A percentile compares a stretch with the other conserved stretches of the same genome.
These are phyloP conservation scores for Kazachstania africana DNA, from an alignment of 805 yeast genomes.

Conservation along the genomic window DNA sequence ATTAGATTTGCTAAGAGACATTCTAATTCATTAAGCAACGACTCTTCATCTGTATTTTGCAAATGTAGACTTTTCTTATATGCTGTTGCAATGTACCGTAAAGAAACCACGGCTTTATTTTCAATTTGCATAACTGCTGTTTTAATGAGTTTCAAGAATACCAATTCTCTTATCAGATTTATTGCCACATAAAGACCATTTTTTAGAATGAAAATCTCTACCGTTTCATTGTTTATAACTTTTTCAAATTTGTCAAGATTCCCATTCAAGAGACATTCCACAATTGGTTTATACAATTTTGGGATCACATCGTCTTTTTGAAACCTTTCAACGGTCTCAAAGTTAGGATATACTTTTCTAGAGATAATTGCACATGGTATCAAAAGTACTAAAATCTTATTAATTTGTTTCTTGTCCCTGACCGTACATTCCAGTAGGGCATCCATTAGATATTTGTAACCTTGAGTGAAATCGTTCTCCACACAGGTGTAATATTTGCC, in stretches of 20 bases:
- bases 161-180: constrained; percentile 39
- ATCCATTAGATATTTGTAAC: constrained; percentile 37
- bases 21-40: constrained; percentile 45
- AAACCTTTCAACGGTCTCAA: constrained; percentile 30
- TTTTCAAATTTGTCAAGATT: constrained; percentile 41
- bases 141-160: constrained; percentile 40
- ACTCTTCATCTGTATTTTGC: too few relatives aligned
- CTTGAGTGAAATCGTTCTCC: constrained; percentile 44
- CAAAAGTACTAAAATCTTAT: constrained; percentile 41
- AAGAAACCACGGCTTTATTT: too few relatives aligned
- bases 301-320: too few relatives aligned
- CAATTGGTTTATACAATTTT: constrained; percentile 39
- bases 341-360: constrained; percentile 36
- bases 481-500: constrained; percentile 52
- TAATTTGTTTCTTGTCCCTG: constrained; percentile 10
- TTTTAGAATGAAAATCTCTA: constrained; percentile 41
- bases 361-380: constrained; percentile 52
- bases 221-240: constrained; percentile 31
- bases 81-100: too few relatives aligned
- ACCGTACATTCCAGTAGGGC: constrained; percentile 29
- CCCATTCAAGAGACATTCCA: constrained; percentile 41
- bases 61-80: too few relatives aligned
- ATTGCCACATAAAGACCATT: constrained; percentile 51
- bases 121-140: too few relatives aligned
- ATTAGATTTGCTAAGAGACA: constrained; percentile 59